Percentiles rank a stretch among this genome's conserved stretches.
Evolutionary conservation across 2,329 filamentous ascomycete genomes (phyloP).

Genomic region (Mycosphaerella sp.): DNA sequence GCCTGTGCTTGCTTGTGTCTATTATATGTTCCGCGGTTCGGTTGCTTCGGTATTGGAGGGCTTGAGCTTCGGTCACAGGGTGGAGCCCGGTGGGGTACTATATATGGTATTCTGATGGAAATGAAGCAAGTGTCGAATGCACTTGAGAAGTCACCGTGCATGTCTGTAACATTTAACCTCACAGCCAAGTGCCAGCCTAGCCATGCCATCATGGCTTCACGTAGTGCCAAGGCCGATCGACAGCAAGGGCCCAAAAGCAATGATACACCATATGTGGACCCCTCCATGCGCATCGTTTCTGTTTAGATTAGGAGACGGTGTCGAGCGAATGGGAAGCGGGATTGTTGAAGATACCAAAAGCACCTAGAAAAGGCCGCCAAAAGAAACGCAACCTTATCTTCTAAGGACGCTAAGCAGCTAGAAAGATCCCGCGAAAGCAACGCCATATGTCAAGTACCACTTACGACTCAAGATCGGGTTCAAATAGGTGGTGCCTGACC

Average conservation of each 20-base stretch:
- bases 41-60: too few species aligned
- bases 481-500: not conserved
- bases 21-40: too few species aligned
- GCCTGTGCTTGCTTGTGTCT: not conserved
- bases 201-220: constrained; percentile 7
- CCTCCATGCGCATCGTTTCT: not conserved
- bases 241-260: constrained; percentile 1
- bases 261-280: not conserved
- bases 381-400: not conserved
- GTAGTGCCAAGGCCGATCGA: not conserved
- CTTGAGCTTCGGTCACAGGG: not conserved
- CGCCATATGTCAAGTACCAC: not conserved
- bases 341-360: not conserved
- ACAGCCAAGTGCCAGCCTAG: not conserved
- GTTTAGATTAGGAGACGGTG: not conserved
- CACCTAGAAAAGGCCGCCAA: not conserved
- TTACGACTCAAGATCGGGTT: not conserved
- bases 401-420: not conserved
- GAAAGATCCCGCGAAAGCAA: not conserved
- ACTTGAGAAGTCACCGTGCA: not conserved
- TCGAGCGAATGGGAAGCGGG: not conserved
- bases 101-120: too few species aligned
- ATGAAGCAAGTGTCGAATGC: too few species aligned
- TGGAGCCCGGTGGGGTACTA: not conserved
- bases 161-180: not conserved